These are phyloP conservation scores for Hondaea fermentalgiana DNA, from an alignment of 108 stramenopile species.

Conservation along the genomic window DNA sequence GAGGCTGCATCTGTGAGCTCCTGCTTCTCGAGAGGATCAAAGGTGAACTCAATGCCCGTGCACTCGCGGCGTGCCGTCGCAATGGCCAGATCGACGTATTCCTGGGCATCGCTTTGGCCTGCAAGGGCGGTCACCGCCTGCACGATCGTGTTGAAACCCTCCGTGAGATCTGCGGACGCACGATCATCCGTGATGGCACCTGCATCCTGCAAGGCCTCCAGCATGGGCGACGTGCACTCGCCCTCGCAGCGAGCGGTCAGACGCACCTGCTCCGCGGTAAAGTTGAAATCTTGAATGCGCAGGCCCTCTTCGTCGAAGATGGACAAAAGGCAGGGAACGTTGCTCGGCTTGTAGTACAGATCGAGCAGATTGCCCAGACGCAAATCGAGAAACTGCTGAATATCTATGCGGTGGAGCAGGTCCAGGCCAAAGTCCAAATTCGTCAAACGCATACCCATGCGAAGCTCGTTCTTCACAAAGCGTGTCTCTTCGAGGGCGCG, in stretches of 20 bases:
- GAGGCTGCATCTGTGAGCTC: not conserved
- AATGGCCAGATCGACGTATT: not conserved
- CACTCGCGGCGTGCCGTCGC: not conserved
- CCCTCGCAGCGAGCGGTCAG: not conserved
- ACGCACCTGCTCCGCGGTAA: not conserved
- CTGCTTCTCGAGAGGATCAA: not conserved
- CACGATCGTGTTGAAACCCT: not conserved
- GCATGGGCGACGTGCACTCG: not conserved
- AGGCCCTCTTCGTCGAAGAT: not conserved
- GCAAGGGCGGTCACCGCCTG: not conserved
- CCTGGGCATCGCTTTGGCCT: not conserved
- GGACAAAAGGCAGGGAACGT: not conserved
- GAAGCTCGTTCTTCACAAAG: not conserved
- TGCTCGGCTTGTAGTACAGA: not conserved
- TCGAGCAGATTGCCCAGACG: not conserved
- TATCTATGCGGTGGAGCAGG: not conserved
- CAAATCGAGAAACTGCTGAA: not conserved
- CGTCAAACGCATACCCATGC: not conserved
- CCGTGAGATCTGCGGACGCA: not conserved
- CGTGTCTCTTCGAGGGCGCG: not conserved
- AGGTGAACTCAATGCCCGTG: not conserved
- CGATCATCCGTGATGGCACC: not conserved
- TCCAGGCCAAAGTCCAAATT: not conserved
- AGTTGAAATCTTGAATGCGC: not conserved
- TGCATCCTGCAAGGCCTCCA: not conserved